Evolutionary conservation across 169 alveolate genomes (phyloP).

Genomic region (Plasmodium billcollinsi): DNA sequence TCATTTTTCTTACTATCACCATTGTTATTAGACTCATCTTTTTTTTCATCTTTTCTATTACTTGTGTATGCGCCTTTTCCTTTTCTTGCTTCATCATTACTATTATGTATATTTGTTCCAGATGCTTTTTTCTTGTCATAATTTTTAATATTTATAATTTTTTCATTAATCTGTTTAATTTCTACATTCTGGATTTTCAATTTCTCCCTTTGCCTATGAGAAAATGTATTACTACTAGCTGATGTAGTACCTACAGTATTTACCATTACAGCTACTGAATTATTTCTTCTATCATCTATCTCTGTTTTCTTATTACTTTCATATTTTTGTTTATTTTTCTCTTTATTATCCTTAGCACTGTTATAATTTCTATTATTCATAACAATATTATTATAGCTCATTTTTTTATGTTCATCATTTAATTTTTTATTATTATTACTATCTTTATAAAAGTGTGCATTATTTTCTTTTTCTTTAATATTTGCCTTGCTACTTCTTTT

Average conservation of each 20-base stretch:
- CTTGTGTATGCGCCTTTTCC: background rate
- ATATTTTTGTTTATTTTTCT: constrained; percentile 4
- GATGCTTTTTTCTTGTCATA: background rate
- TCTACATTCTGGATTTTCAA: constrained; percentile 74
- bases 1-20: background rate
- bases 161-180: constrained; percentile 54
- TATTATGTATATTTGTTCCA: background rate
- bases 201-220: constrained; percentile 75
- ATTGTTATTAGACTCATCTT: background rate
- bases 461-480: background rate
- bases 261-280: background rate
- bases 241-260: too few relatives aligned
- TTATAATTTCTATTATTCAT: background rate
- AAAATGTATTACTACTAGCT: constrained; percentile 1
- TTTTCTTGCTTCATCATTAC: background rate
- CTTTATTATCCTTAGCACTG: background rate
- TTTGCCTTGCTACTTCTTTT: background rate
- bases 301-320: background rate
- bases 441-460: background rate
- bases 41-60: constrained; percentile 3
- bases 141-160: constrained; percentile 21
- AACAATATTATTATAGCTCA: background rate
- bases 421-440: constrained; percentile 8
- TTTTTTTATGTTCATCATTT: constrained; percentile 16
- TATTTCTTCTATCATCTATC: constrained; percentile 3